These are phyloP conservation scores for Corinectria fuckeliana DNA, from an alignment of 2,329 filamentous ascomycete species.

Conservation along the genomic window DNA sequence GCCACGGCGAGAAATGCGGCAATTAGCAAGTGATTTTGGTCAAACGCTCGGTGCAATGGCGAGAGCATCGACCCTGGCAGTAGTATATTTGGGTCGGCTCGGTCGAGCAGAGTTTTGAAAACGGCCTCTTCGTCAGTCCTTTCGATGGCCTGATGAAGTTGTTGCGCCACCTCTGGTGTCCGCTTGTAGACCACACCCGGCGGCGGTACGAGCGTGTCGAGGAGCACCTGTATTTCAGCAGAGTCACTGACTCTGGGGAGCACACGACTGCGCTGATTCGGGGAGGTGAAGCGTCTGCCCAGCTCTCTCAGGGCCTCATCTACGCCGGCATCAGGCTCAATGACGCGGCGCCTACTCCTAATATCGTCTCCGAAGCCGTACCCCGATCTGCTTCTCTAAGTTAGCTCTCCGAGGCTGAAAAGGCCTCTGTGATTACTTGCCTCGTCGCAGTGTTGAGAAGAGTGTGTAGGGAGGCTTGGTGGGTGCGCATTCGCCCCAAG, in stretches of 20 bases:
- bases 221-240: slow-evolving; percentile 36
- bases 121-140: slow-evolving; percentile 33
- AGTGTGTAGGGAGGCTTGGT: slow-evolving; percentile 38
- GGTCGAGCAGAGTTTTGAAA: slow-evolving; percentile 33
- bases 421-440: slow-evolving; percentile 4
- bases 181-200: slow-evolving; percentile 29
- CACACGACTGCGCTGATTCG: slow-evolving; percentile 32
- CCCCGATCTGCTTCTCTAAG: slow-evolving; percentile 13
- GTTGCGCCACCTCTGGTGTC: slow-evolving; percentile 30
- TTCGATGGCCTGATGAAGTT: slow-evolving; percentile 36
- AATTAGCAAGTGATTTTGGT: slow-evolving; percentile 36
- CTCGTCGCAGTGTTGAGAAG: slow-evolving; percentile 38
- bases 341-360: slow-evolving; percentile 34
- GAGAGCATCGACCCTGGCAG: slow-evolving; percentile 37
- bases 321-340: slow-evolving; percentile 35
- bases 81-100: slow-evolving; percentile 37
- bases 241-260: slow-evolving; percentile 38
- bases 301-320: slow-evolving; percentile 36
- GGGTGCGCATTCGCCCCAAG: slow-evolving; percentile 32
- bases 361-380: slow-evolving; percentile 33
- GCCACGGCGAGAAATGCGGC: slow-evolving; percentile 38
- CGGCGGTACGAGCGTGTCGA: slow-evolving; percentile 37
- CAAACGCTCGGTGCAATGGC: slow-evolving; percentile 37
- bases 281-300: slow-evolving; percentile 32
- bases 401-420: slow-evolving; percentile 16